Evolutionary conservation across 208 protist genomes (phyloP).

Genomic region (Crithidia expoeki): DNA sequence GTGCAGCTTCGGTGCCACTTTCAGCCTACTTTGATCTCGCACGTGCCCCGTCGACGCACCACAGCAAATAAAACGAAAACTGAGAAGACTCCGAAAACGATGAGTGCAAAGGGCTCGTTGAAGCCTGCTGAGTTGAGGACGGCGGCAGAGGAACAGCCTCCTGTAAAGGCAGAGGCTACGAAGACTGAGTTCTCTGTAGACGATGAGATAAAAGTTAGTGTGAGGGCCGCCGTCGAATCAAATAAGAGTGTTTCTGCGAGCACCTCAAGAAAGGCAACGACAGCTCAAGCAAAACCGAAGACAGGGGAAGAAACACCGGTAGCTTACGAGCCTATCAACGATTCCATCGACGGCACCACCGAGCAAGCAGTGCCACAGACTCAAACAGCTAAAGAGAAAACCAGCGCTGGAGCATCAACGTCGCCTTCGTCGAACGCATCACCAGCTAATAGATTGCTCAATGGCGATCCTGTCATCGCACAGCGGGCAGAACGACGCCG

Average conservation of each 20-base stretch:
- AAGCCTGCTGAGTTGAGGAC: neutral
- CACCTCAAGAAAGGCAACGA: no score
- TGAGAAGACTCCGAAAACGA: neutral
- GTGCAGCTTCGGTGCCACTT: neutral
- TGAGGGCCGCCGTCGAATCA: no score
- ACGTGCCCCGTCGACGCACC: constrained; percentile 15
- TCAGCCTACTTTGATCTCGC: neutral
- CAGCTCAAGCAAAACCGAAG: neutral
- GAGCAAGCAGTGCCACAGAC: no score
- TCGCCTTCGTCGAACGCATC: no score
- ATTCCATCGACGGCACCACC: neutral
- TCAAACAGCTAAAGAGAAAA: no score
- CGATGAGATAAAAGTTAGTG: neutral
- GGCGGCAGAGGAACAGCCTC: neutral
- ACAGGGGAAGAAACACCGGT: neutral
- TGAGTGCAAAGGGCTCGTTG: neutral
- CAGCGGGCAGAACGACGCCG: neutral
- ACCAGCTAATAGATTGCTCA: no score
- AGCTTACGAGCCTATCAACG: neutral
- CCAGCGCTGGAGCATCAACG: no score
- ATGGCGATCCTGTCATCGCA: neutral
- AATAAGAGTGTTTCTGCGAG: no score
- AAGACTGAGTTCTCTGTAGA: neutral
- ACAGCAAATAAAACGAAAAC: constrained; percentile 1
- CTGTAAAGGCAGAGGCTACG: neutral